These are phyloP conservation scores for Pyrenula aspistea DNA, from an alignment of 495 filamentous ascomycete species.

Conservation along the genomic window DNA sequence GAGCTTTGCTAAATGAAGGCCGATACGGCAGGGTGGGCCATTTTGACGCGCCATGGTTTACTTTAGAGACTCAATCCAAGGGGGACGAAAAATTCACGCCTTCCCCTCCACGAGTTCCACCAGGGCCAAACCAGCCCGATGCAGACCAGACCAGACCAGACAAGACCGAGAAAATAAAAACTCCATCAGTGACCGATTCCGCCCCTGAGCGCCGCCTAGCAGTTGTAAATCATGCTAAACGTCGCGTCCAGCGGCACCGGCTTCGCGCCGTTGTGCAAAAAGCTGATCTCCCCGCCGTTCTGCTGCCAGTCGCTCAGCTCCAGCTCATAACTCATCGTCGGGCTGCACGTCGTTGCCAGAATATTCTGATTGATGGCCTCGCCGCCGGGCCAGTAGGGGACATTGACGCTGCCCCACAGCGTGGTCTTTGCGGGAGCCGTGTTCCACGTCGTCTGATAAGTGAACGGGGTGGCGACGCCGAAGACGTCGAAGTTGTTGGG, in stretches of 20 bases:
- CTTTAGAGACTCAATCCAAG: no score
- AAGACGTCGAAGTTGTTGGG: slow-evolving; percentile 22
- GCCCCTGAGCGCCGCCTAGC: no score
- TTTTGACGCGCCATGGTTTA: no score
- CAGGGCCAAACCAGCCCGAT: no score
- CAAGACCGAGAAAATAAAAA: no score
- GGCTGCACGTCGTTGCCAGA: neutral
- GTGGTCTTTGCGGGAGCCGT: neutral
- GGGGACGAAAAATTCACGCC: no score
- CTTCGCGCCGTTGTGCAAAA: neutral
- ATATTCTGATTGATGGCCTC: neutral
- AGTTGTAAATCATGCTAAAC: neutral
- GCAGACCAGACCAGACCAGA: no score
- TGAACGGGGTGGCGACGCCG: neutral
- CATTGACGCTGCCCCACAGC: neutral
- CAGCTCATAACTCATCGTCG: neutral
- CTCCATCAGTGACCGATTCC: no score
- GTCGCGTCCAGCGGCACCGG: neutral
- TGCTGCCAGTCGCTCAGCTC: neutral
- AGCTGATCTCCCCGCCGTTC: neutral
- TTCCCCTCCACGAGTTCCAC: no score
- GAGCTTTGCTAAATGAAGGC: no score
- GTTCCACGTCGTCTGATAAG: neutral
- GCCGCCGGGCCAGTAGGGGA: neutral
- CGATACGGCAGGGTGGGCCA: no score